These are phyloP conservation scores for Monilinia laxa DNA, from an alignment of 2,329 filamentous ascomycete species.

Conservation along the genomic window DNA sequence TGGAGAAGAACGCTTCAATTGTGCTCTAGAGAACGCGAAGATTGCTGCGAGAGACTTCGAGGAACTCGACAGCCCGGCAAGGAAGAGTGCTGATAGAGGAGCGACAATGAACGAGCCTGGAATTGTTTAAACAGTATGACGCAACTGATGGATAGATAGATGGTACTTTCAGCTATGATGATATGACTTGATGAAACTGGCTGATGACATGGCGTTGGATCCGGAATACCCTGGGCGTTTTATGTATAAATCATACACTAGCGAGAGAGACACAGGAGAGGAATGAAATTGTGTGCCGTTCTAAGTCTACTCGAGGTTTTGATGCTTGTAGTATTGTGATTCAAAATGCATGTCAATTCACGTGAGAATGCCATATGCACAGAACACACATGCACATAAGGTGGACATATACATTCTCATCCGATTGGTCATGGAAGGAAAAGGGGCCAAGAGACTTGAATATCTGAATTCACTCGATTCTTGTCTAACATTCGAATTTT, in stretches of 20 bases:
- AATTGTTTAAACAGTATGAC: not conserved
- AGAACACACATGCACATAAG: not conserved
- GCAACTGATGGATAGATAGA: constrained; percentile 5
- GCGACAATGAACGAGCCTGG: constrained; percentile 27
- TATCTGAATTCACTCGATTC: no score
- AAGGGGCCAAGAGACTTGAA: no score
- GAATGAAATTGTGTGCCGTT: not conserved
- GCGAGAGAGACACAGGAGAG: not conserved
- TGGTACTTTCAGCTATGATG: constrained; percentile 4
- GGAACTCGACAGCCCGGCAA: constrained; percentile 56
- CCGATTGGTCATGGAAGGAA: no score
- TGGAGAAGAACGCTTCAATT: constrained; percentile 87
- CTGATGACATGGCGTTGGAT: constrained; percentile 21
- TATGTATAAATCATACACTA: constrained; percentile 9
- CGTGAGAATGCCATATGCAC: not conserved
- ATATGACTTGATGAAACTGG: constrained; percentile 15
- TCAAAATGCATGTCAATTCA: not conserved
- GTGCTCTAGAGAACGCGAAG: constrained; percentile 84
- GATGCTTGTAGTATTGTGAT: not conserved
- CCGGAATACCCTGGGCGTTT: constrained; percentile 24
- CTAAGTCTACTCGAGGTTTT: not conserved
- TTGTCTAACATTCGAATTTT: no score
- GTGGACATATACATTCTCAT: no score
- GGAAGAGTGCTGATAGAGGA: constrained; percentile 36
- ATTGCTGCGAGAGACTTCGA: constrained; percentile 81